Base-by-base conservation (phyloP, 2,329 filamentous ascomycete species). In the Lasiodiplodia hormozganensis region DNA sequence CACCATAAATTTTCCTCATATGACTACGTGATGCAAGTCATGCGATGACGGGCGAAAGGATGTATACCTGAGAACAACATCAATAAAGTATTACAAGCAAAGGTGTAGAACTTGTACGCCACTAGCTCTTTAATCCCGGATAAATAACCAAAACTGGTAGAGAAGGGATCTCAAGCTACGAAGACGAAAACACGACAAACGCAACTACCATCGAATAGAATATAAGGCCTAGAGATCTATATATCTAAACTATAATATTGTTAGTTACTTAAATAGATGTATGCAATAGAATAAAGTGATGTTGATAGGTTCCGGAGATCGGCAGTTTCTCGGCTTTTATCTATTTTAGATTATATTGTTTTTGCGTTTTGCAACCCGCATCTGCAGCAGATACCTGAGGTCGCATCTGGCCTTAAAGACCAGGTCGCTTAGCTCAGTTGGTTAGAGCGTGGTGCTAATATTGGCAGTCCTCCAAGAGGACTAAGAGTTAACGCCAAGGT, bases 401-500 rank as follows among this genome's bases (percentile, higher is more conserved):
- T 43, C 6, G 16, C 18, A 18, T 43, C 1, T 47, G 43, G 38
- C 14, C 5, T 3, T 40, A 7, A 38, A 47, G 3, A 47, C 25
- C 52, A 49, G 68, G 68, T 69, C 68, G 68, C 52, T 66, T 69
- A 69, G 68, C 64, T 66, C 64, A 66, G 64, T 66, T 66, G 64
- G 64, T 66, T 66, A 66, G 64, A 66, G 64, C 64, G 64, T 66
- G 64, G 64, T 67, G 52, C 65, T 67, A 67, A 67, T 67, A 67
- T 31, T 14, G 23, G 21, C 53, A 60, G 23, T 36, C 16, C 28
- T 21, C 23, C 0, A 0, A 34, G 16, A 21, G 25, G 38, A 47
- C 14, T 47, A 4, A 18, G 5, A 36, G 52, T 57, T 57, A 25
- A 66, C 65, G 53, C 53, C 65, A 67, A 67, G 53, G 53, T 67